These are phyloP conservation scores for Picea sitchensis DNA, from an alignment of 75 land plant genomes.

Conservation along the genomic window DNA sequence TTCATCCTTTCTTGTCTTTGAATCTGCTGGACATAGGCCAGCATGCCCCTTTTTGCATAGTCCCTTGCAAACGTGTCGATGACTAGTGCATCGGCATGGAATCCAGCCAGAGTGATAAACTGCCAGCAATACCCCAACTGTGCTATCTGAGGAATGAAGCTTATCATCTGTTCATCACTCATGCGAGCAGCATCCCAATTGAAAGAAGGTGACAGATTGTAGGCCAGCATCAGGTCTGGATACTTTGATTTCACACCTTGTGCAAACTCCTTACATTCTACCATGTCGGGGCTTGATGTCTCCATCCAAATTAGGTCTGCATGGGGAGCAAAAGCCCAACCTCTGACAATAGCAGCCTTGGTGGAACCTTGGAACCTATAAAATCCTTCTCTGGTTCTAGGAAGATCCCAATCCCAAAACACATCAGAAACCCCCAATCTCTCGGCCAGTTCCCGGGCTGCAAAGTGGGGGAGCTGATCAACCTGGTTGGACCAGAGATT, in stretches of 20 bases:
- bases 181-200: conserved; percentile 93
- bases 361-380: conserved; percentile 67
- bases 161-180: conserved; percentile 71
- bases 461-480: conserved; percentile 51
- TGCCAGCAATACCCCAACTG: conserved; percentile 77
- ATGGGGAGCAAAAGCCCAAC: conserved; percentile 60
- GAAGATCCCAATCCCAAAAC: conserved; percentile 86
- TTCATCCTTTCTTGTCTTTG: conserved; percentile 81
- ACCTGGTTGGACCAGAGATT: conserved; percentile 31
- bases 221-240: conserved; percentile 79
- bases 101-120: conserved; percentile 93
- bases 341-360: conserved; percentile 51
- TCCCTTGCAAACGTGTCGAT: conserved; percentile 75
- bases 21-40: conserved; percentile 87
- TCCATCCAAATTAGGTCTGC: conserved; percentile 82
- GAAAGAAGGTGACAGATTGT: conserved; percentile 78
- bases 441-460: conserved; percentile 57
- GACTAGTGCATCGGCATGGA: conserved; percentile 77
- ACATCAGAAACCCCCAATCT: conserved; percentile 51
- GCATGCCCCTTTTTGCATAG: conserved; percentile 74
- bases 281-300: conserved; percentile 63
- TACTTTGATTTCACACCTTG: conserved; percentile 45
- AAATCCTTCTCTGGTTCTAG: conserved; percentile 69
- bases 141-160: conserved; percentile 79
- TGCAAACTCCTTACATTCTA: conserved; percentile 62